A percentile compares a stretch with the other conserved stretches of the same genome.
These are phyloP conservation scores for Ascosphaera apis DNA, from an alignment of 2,329 filamentous ascomycete genomes.

Conservation along the genomic window DNA sequence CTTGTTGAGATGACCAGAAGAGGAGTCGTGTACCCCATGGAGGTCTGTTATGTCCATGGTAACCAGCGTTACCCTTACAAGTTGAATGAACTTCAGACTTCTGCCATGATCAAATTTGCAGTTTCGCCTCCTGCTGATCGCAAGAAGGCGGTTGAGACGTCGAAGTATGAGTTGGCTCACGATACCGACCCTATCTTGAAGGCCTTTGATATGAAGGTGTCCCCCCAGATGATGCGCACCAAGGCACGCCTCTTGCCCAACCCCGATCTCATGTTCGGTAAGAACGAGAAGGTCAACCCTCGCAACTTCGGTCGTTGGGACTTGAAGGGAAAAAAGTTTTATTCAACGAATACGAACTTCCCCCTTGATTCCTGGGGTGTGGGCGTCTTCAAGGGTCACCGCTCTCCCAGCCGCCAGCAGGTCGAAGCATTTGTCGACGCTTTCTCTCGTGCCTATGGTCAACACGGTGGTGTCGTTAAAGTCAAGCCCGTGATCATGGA, in stretches of 20 bases:
- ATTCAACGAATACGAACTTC: slow-evolving; percentile 35
- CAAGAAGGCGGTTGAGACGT: slow-evolving; percentile 41
- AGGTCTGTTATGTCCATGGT: slow-evolving; percentile 27
- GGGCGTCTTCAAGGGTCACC: slow-evolving; percentile 36
- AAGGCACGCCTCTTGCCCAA: slow-evolving; percentile 48
- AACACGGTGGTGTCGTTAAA: slow-evolving; percentile 37
- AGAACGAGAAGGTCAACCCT: slow-evolving; percentile 32
- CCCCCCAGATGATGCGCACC: slow-evolving; percentile 37
- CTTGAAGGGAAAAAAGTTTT: slow-evolving; percentile 59
- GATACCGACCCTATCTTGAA: slow-evolving; percentile 42
- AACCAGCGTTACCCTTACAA: slow-evolving; percentile 37
- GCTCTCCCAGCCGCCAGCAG: slow-evolving; percentile 21
- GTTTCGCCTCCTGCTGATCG: slow-evolving; percentile 54
- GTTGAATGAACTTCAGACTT: slow-evolving; percentile 40
- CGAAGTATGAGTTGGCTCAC: slow-evolving; percentile 47
- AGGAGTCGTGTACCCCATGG: slow-evolving; percentile 30
- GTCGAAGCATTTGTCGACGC: slow-evolving; percentile 32
- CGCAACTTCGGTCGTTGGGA: slow-evolving; percentile 61
- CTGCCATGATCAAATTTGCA: slow-evolving; percentile 79
- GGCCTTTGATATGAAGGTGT: slow-evolving; percentile 52
- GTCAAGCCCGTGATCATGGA: slow-evolving; percentile 23
- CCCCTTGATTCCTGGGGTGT: slow-evolving; percentile 55
- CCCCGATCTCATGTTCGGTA: slow-evolving; percentile 48
- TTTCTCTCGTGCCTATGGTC: slow-evolving; percentile 37
- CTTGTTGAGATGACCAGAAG: slow-evolving; percentile 35